Evolutionary conservation across 352 stramenopile species (phyloP), one percentile per base, ranked within the genome.

Genomic region (Bremia lactucae): DNA sequence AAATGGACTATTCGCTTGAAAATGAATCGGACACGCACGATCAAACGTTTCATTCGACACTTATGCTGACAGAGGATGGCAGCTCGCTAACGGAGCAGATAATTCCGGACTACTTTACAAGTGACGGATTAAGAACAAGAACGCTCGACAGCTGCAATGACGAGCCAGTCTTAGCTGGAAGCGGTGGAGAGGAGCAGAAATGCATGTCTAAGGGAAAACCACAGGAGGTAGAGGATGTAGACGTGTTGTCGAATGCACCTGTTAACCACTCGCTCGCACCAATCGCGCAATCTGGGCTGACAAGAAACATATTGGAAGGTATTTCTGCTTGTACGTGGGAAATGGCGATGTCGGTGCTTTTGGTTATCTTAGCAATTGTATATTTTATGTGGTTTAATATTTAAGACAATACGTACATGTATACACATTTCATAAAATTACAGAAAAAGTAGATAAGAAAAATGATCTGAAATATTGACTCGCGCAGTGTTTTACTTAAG

Each of bases 41-140:
- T 11, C 16, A 59, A 48, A 19, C 49, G n/a, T 24, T 61, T 16
- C 41, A 46, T 9, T 40, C 53, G 8, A 46, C 16, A 11, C 16
- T 65, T 5, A 20, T 65, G 31, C 25, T 63, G 8, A 15, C 45
- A 20, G 49, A 59, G 4, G 45, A 55, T 11, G 29, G 50, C 3
- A 26, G 18, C 13, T 62, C 52, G 16, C 19, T 68, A 22, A 62
- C 54, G n/a, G 62, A 42, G 8, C 49, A 55, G 23, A 36, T 68
- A 26, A 68, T 68, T 34, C 13, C 25, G n/a, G 34, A 65, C 23
- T 64, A 65, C 31, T 65, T 68, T 31, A 46, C 45, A 9, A 42
- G 21, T 29, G 51, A 65, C 29, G 51, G 51, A 37, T 47, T 35
- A 31, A 24, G 19, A 43, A 25, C 15, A 11, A 49, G 29, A 15